These are phyloP conservation scores for Mimosa pudica DNA, from an alignment of 306 rosid species.

Conservation along the genomic window DNA sequence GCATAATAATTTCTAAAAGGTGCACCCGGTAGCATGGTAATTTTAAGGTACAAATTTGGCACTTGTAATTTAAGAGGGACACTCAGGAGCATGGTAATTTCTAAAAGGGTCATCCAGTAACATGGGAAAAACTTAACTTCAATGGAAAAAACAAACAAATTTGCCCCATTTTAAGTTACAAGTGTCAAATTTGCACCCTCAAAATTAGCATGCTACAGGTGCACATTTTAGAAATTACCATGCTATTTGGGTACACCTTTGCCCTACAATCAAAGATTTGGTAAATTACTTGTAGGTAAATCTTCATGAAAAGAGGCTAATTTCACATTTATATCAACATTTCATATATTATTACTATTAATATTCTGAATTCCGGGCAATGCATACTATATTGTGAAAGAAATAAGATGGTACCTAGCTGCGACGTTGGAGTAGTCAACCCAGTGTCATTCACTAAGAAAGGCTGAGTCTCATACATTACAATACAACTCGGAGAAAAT, in stretches of 20 bases:
- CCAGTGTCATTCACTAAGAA: slow-evolving; percentile 33
- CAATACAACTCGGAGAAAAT: slow-evolving; percentile 49
- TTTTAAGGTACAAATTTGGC: too few species aligned
- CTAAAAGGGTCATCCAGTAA: too few species aligned
- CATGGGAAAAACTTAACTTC: too few species aligned
- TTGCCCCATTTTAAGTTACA: too few species aligned
- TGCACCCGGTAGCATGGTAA: too few species aligned
- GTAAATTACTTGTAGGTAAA: not conserved
- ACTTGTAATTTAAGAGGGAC: too few species aligned
- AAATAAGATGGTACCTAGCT: slow-evolving; percentile 37
- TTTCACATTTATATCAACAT: not conserved
- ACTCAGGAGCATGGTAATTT: too few species aligned
- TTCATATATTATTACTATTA: not conserved
- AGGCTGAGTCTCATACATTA: slow-evolving; percentile 55
- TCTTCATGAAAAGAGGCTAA: not conserved
- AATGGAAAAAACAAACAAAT: slow-evolving; percentile 8
- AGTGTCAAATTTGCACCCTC: too few species aligned
- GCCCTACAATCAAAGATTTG: not conserved
- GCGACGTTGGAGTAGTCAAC: not conserved
- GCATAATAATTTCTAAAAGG: too few species aligned
- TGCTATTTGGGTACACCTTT: too few species aligned
- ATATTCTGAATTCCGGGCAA: not conserved
- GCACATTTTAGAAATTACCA: too few species aligned
- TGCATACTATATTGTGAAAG: not conserved
- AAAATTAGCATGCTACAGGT: too few species aligned